These are phyloP conservation scores for Arachis hypogaea DNA, from an alignment of 306 rosid species.

Conservation along the genomic window DNA sequence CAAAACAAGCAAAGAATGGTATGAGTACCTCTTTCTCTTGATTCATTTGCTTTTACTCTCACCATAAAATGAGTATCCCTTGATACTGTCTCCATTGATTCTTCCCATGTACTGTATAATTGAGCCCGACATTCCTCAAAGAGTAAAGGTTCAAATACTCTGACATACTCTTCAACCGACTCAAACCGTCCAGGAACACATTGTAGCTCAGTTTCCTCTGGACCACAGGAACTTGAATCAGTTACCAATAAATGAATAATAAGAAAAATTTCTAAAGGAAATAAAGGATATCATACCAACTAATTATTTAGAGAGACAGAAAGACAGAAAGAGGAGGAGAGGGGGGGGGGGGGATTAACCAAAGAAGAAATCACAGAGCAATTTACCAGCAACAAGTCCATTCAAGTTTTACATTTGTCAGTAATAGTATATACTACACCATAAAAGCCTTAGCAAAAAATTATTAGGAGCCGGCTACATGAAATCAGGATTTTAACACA, in stretches of 20 bases:
- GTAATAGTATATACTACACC: conserved; percentile 14
- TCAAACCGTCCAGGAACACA: conserved; percentile 93
- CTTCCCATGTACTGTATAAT: conserved; percentile 97
- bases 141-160: conserved; percentile 95
- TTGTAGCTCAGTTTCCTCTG: conserved; percentile 92
- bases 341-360: not conserved
- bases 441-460: conserved; percentile 32
- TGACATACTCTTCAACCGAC: conserved; percentile 87
- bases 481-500: conserved; percentile 13
- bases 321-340: too few relatives aligned
- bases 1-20: conserved; percentile 25
- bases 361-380: conserved; percentile 1
- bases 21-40: conserved; percentile 89
- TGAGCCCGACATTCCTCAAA: conserved; percentile 99
- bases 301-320: not conserved
- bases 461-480: not conserved
- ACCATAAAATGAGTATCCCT: conserved; percentile 90
- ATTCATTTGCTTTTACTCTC: conserved; percentile 83
- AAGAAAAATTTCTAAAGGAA: conserved; percentile 33
- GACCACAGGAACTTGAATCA: conserved; percentile 42
- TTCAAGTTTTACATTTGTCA: not conserved
- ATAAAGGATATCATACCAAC: conserved; percentile 18
- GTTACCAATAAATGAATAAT: conserved; percentile 39
- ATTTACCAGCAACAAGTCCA: conserved; percentile 23
- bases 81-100: conserved; percentile 75